Conservation (phyloP, 2,329 filamentous ascomycete species). For the Epichloe scottii region DNA sequence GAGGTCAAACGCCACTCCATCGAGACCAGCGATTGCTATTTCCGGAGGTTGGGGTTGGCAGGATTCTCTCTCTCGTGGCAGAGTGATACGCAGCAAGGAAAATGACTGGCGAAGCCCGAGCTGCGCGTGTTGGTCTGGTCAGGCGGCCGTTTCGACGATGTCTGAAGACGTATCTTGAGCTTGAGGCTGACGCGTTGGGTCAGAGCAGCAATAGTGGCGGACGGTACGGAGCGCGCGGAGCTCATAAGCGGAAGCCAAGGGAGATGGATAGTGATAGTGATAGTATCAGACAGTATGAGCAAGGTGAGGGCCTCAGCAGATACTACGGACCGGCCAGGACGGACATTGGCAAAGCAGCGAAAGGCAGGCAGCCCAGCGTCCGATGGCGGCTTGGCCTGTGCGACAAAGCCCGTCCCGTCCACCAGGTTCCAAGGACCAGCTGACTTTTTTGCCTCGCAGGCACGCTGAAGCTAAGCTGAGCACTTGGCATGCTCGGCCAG, state of each 20-base stretch:
- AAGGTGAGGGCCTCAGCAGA: neutral
- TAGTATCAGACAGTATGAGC: neutral
- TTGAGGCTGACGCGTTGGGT: neutral
- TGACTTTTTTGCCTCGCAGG: too few species aligned
- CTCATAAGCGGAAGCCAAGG: neutral
- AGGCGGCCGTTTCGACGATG: neutral
- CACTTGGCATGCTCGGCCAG: neutral
- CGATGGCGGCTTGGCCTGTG: neutral
- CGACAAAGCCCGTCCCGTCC: neutral
- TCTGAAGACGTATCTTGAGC: neutral
- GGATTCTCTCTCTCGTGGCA: neutral
- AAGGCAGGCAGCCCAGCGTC: neutral
- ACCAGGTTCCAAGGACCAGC: neutral
- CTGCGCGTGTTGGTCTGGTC: neutral
- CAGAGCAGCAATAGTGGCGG: neutral
- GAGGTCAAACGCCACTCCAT: slow-evolving; percentile 1
- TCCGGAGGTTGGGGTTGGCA: neutral
- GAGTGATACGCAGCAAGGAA: neutral
- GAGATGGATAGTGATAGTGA: neutral
- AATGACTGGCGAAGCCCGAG: neutral
- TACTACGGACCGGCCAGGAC: neutral
- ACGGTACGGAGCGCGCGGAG: neutral
- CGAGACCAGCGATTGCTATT: neutral
- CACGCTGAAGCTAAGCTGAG: too few species aligned
- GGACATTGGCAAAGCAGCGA: neutral